Conservation (phyloP, 1,139 yeast genomes). For the Hansenula sp. region DNA sequence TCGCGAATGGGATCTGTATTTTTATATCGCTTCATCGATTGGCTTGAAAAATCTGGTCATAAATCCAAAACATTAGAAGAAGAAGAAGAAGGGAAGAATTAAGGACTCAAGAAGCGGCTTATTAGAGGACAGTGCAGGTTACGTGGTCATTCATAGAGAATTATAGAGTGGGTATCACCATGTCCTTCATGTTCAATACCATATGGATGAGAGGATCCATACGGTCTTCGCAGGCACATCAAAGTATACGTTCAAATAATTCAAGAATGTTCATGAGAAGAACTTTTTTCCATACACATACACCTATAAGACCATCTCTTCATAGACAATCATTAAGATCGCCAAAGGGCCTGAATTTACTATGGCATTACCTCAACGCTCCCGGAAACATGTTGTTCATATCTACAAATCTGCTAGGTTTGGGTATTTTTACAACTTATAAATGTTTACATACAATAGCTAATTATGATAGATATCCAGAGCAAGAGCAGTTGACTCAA, state of each 20-base stretch:
- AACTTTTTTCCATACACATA: not conserved
- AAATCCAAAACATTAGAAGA: no score
- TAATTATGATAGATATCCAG: not conserved
- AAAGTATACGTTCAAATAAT: not conserved
- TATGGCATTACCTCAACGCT: constrained; percentile 20
- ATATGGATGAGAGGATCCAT: not conserved
- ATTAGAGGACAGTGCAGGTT: no score
- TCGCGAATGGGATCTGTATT: no score
- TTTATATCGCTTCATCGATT: no score
- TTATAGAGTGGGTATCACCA: no score
- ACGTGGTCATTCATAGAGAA: no score
- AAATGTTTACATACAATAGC: constrained; percentile 11
- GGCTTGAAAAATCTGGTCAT: no score
- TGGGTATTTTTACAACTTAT: constrained; percentile 16
- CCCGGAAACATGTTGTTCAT: constrained; percentile 19
- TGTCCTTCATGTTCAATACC: not conserved
- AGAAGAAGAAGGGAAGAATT: no score
- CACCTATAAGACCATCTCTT: not conserved
- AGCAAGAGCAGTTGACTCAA: not conserved
- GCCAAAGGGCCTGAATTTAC: not conserved
- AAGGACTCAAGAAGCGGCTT: no score
- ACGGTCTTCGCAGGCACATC: not conserved
- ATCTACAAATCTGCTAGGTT: constrained; percentile 15
- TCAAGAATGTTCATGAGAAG: not conserved
- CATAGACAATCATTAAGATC: not conserved